Evolutionary conservation across 345 rosid genomes (phyloP).

Genomic region (Capsella bursapastoris): DNA sequence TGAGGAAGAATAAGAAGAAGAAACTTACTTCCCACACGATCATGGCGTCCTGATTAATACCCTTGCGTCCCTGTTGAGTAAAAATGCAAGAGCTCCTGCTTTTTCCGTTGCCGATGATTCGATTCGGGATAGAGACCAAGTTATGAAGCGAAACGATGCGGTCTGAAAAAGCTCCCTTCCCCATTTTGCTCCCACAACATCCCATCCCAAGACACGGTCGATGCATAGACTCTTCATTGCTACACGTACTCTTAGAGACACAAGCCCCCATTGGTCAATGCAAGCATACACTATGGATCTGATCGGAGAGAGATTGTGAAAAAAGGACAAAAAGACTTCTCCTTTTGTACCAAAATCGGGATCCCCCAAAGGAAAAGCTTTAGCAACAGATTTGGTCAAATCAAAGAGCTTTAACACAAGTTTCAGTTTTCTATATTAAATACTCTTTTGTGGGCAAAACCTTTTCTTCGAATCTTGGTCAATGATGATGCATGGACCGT

Average conservation of each 20-base stretch:
- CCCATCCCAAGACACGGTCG: slow-evolving; percentile 64
- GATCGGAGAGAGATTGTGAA: slow-evolving; percentile 42
- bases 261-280: slow-evolving; percentile 85
- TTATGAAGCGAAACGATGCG: slow-evolving; percentile 61
- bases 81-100: slow-evolving; percentile 86
- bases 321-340: slow-evolving; percentile 38
- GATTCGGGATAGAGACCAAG: slow-evolving; percentile 73
- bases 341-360: slow-evolving; percentile 45
- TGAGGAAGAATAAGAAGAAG: slow-evolving; percentile 28
- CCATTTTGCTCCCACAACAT: slow-evolving; percentile 69
- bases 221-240: slow-evolving; percentile 68
- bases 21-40: slow-evolving; percentile 96
- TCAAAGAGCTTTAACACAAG: slow-evolving; percentile 45
- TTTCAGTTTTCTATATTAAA: slow-evolving; percentile 19
- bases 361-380: slow-evolving; percentile 49
- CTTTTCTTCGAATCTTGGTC: slow-evolving; percentile 55
- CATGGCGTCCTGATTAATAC: slow-evolving; percentile 98
- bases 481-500: slow-evolving; percentile 52
- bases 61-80: slow-evolving; percentile 98
- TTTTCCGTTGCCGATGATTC: slow-evolving; percentile 81
- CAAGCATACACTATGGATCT: slow-evolving; percentile 39
- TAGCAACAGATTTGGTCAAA: slow-evolving; percentile 53
- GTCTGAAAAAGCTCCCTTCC: slow-evolving; percentile 75
- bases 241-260: slow-evolving; percentile 77
- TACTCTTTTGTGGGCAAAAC: slow-evolving; percentile 39